Percentiles rank a stretch among this genome's conserved stretches.
Evolutionary conservation across 2,329 filamentous ascomycete species (phyloP).

Genomic region (Tetracladium maxilliforme): DNA sequence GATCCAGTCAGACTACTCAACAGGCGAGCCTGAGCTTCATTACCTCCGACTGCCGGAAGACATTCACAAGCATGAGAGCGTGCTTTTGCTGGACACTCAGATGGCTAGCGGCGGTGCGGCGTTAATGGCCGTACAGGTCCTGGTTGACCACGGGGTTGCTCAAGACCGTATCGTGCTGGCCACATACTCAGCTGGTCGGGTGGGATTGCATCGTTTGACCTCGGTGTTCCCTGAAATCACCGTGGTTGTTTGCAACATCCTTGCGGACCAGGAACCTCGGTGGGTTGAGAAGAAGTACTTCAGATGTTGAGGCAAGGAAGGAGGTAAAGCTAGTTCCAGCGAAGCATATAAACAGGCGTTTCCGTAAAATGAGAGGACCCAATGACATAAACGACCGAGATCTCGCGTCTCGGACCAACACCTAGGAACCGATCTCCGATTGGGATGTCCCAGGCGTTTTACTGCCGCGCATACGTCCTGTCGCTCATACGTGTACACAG

Average conservation of each 20-base stretch:
- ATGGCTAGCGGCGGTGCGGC: constrained; percentile 80
- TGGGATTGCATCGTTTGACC: constrained; percentile 71
- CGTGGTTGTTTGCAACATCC: constrained; percentile 72
- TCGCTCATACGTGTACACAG: too few relatives aligned
- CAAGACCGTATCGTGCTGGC: constrained; percentile 82
- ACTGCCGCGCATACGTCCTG: too few relatives aligned
- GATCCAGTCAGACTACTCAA: constrained; percentile 76
- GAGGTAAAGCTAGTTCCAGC: constrained; percentile 1
- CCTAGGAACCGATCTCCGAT: too few relatives aligned
- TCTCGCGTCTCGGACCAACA: too few relatives aligned
- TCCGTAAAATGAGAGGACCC: too few relatives aligned
- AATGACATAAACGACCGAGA: too few relatives aligned
- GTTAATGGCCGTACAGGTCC: constrained; percentile 90
- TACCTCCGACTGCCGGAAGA: constrained; percentile 68
- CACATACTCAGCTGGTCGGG: constrained; percentile 76
- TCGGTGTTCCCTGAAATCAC: constrained; percentile 80
- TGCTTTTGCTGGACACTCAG: constrained; percentile 81
- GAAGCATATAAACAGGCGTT: too few relatives aligned
- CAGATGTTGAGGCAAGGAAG: constrained; percentile 57
- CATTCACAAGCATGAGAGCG: constrained; percentile 61
- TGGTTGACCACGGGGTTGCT: constrained; percentile 82
- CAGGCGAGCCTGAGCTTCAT: constrained; percentile 84
- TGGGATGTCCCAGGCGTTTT: too few relatives aligned
- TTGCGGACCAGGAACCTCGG: constrained; percentile 67
- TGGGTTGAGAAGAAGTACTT: constrained; percentile 89